A percentile compares a stretch with the other conserved stretches of the same genome.
phyloP scores from a whole-genome alignment of 2,329 filamentous ascomycete species.

The Colletotrichum coccodes region DNA sequence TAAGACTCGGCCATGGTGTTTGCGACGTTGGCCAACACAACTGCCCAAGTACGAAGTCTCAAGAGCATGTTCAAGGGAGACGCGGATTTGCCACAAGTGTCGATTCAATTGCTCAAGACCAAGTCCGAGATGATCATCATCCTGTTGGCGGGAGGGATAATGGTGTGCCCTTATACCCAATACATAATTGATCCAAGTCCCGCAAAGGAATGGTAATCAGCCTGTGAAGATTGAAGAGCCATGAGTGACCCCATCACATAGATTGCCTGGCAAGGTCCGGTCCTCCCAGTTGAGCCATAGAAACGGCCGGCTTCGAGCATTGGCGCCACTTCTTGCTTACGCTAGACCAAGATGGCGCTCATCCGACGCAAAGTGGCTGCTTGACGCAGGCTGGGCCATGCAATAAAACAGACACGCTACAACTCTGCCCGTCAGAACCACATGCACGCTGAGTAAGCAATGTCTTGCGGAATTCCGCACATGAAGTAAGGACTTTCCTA shows the following conservation, averaged over 20 bases:
- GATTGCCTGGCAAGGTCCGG: not conserved
- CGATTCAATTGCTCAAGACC: not conserved
- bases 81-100: too few species aligned
- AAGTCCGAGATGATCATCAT: too few species aligned
- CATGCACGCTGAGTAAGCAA: conserved; percentile 13
- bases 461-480: conserved; percentile 13
- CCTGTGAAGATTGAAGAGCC: too few species aligned
- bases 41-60: not conserved
- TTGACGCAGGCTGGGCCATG: not conserved
- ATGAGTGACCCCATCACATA: not conserved
- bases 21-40: not conserved
- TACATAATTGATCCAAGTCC: not conserved
- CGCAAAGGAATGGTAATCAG: not conserved
- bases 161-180: not conserved
- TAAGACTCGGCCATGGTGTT: conserved; percentile 11
- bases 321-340: not conserved
- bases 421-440: not conserved
- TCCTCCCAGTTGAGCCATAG: too few species aligned
- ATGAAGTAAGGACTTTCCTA: not conserved
- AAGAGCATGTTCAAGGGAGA: not conserved
- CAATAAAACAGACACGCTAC: not conserved
- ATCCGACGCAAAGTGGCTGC: not conserved
- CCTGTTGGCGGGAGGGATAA: not conserved
- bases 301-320: not conserved
- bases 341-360: not conserved